These are phyloP conservation scores for Moesziomyces sp. DNA, from an alignment of 1,284 basidiomycete genomes.

Conservation along the genomic window DNA sequence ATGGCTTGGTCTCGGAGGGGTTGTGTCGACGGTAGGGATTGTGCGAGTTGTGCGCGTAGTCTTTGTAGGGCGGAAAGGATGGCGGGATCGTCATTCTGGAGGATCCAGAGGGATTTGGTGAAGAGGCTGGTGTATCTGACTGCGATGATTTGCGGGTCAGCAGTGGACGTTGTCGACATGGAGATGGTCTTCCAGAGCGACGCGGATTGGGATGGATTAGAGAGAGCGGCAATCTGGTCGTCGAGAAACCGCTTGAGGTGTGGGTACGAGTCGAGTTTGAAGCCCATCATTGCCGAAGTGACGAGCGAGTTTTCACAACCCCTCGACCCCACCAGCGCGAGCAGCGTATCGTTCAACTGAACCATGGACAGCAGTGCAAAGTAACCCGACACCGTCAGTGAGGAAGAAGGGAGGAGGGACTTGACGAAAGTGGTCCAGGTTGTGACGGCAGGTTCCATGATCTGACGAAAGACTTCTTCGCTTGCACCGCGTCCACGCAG, in stretches of 20 bases:
- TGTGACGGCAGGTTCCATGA: slow-evolving; percentile 58
- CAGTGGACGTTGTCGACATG: neutral
- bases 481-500: slow-evolving; percentile 32
- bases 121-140: slow-evolving; percentile 30
- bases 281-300: slow-evolving; percentile 51
- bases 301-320: slow-evolving; percentile 42
- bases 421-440: slow-evolving; percentile 45
- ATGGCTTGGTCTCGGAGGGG: neutral
- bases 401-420: slow-evolving; percentile 28
- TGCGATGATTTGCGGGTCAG: slow-evolving; percentile 7
- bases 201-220: slow-evolving; percentile 10
- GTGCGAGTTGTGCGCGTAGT: slow-evolving; percentile 15
- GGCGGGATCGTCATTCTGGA: slow-evolving; percentile 16
- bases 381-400: slow-evolving; percentile 22
- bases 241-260: slow-evolving; percentile 52
- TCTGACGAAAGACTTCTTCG: slow-evolving; percentile 64
- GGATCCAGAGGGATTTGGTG: slow-evolving; percentile 28
- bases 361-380: slow-evolving; percentile 50
- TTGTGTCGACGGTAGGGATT: slow-evolving; percentile 2
- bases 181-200: neutral
- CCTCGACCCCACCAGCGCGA: slow-evolving; percentile 23
- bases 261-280: slow-evolving; percentile 58
- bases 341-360: slow-evolving; percentile 39
- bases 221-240: slow-evolving; percentile 48
- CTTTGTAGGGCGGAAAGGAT: slow-evolving; percentile 14